Evolutionary conservation across 2,329 filamentous ascomycete species (phyloP), one percentile per base, ranked within the genome.

Genomic region (Colletotrichum sp.): DNA sequence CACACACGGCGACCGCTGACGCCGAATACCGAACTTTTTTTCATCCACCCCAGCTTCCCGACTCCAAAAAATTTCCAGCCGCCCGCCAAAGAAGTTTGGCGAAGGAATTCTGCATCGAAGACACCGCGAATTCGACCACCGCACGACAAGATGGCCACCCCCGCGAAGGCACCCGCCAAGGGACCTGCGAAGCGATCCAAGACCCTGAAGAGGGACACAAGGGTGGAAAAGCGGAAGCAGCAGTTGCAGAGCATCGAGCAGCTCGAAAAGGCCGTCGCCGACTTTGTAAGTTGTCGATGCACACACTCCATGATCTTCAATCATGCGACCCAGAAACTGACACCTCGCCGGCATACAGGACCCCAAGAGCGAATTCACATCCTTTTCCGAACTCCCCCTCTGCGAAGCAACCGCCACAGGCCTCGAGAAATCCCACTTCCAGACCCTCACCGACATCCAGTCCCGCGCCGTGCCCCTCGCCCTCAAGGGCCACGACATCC

Each of bases 391-490:
- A 74, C 90, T 99, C 1, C 97, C 97, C 18, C 90, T 99, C 72
- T 99, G 96, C 69, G 90, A 93, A 79, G 90, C 95, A 18, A 99
- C 97, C 4, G 88, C 91, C 39, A 90, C 90, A 24, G 97, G 97
- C 68, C 92, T 99, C 77, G 92, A 96, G 78, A 90, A 94, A 55
- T 96, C 95, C 15, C 96, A 99, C 84, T 99, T 96, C 88, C 95
- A 96, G 81, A 93, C 92, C 65, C 89, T 98, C 79, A 99, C 97
- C 77, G 96, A 98, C 79, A 95, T 99, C 80, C 97, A 99, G 87
- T 91, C 94, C 65, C 93, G 93, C 81, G 96, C 96, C n/a, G 94
- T 99, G 76, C 96, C 95, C 8, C 89, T 96, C 76, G 96, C 95
- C 10, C 90, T 99, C 78, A 95, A 98, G 84, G 95, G 95, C 73